phyloP scores from a whole-genome alignment of 495 filamentous ascomycete genomes.

The Pseudomonodictys pantanalensis region DNA sequence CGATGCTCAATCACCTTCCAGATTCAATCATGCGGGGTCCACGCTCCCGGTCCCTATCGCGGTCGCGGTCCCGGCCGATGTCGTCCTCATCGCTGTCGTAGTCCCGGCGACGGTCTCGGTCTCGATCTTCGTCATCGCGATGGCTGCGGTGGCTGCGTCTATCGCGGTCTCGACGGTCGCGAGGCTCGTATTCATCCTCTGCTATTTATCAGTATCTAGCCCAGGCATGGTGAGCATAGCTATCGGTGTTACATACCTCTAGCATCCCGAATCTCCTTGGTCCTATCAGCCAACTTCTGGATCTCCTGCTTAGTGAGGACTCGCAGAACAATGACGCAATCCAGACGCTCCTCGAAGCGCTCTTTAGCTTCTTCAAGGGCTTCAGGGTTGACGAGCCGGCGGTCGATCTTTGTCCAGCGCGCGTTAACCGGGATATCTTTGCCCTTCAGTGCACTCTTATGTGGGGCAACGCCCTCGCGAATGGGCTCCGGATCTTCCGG shows the following conservation, averaged over 20 bases:
- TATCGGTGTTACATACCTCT: conserved; percentile 55
- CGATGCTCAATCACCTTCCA: conserved; percentile 28
- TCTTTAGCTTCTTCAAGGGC: conserved; percentile 74
- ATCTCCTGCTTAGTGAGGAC: conserved; percentile 81
- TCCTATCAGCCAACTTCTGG: conserved; percentile 71
- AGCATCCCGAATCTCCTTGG: conserved; percentile 55
- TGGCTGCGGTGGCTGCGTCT: conserved; percentile 23
- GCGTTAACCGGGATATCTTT: conserved; percentile 72
- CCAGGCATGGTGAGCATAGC: not conserved
- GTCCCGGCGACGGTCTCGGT: conserved; percentile 4
- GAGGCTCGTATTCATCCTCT: conserved; percentile 22
- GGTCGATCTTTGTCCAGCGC: conserved; percentile 85
- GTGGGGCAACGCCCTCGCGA: conserved; percentile 83
- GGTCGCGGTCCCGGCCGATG: not conserved
- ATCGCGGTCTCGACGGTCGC: conserved; percentile 11
- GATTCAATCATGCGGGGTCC: conserved; percentile 20
- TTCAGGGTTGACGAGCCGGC: conserved; percentile 77
- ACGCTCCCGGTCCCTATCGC: conserved; percentile 7
- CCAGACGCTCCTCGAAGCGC: conserved; percentile 74
- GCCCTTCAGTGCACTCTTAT: conserved; percentile 70
- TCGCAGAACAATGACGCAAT: conserved; percentile 80
- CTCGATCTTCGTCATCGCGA: conserved; percentile 21
- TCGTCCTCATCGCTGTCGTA: conserved; percentile 20
- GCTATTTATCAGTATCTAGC: not conserved
- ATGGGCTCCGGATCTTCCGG: conserved; percentile 74